phyloP scores from a whole-genome alignment of 2,329 filamentous ascomycete species.

The Botrytis hyacinthi region DNA sequence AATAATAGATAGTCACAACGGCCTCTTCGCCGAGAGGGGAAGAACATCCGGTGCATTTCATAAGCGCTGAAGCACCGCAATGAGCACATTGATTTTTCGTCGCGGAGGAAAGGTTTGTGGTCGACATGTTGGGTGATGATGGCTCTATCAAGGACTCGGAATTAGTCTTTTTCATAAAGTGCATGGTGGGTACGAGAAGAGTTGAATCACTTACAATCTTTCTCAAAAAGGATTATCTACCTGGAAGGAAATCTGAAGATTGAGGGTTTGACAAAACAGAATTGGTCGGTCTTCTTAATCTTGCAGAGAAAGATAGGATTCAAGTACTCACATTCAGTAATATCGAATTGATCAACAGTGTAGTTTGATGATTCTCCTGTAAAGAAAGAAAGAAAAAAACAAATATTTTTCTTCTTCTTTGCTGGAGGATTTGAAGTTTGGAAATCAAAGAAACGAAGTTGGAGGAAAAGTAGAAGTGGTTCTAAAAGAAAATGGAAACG shows the following conservation, averaged over 20 bases:
- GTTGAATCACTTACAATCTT: not conserved
- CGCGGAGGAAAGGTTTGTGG: not conserved
- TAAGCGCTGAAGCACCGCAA: not conserved
- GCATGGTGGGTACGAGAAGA: not conserved
- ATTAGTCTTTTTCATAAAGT: not conserved
- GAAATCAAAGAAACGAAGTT: not conserved
- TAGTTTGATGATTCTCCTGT: not conserved
- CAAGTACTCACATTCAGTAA: not conserved
- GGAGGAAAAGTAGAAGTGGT: not conserved
- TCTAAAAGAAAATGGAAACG: not conserved
- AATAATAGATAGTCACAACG: conserved; percentile 3
- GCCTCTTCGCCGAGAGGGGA: not conserved
- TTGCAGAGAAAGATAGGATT: not conserved
- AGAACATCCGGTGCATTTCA: not conserved
- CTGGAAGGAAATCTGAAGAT: rapidly evolving
- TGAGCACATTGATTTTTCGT: not conserved
- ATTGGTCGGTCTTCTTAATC: not conserved
- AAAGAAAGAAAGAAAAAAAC: not conserved
- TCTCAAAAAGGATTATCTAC: not conserved
- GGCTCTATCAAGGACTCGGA: not conserved
- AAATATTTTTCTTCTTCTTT: not conserved
- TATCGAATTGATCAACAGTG: not conserved
- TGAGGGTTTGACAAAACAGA: not conserved
- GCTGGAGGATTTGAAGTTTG: not conserved
- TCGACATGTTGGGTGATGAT: not conserved